Conservation (phyloP, 1,284 basidiomycete species). For the Neolentinus lepideus region DNA sequence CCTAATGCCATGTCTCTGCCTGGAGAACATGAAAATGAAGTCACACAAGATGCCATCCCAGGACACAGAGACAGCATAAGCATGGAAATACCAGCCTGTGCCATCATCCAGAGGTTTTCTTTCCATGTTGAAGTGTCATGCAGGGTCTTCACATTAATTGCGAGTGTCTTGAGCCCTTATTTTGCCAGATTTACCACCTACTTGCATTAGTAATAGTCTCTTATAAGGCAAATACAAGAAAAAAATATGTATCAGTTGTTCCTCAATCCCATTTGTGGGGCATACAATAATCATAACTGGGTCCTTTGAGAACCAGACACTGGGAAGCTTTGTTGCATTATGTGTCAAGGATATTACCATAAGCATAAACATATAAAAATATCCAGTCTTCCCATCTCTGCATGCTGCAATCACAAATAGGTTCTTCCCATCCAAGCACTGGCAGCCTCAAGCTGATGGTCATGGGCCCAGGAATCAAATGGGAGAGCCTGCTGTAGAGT, state of each 20-base stretch:
- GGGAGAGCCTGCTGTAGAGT: neutral
- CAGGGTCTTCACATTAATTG: conserved; percentile 19
- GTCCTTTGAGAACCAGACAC: conserved; percentile 5
- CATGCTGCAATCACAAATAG: conserved; percentile 15
- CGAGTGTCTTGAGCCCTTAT: conserved; percentile 7
- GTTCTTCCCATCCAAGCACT: conserved; percentile 13
- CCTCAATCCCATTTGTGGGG: conserved; percentile 12
- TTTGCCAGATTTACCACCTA: conserved; percentile 3
- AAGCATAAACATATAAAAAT: conserved; percentile 11
- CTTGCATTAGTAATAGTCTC: neutral
- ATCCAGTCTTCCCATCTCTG: conserved; percentile 13
- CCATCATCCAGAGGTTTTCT: conserved; percentile 15
- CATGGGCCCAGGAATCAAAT: conserved; percentile 13
- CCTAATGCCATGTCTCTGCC: too few relatives aligned
- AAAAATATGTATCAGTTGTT: conserved; percentile 11
- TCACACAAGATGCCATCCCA: too few relatives aligned
- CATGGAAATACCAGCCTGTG: conserved; percentile 6
- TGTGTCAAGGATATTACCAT: conserved; percentile 1
- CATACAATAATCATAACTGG: conserved; percentile 10
- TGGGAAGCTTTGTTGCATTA: neutral
- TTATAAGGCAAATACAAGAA: too few relatives aligned
- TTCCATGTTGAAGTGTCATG: conserved; percentile 6
- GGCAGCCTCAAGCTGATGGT: conserved; percentile 16
- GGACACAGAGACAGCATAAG: conserved; percentile 22
- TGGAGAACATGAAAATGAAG: too few relatives aligned